Conservation (phyloP, 306 rosid species). For the Medicago lupulina region DNA sequence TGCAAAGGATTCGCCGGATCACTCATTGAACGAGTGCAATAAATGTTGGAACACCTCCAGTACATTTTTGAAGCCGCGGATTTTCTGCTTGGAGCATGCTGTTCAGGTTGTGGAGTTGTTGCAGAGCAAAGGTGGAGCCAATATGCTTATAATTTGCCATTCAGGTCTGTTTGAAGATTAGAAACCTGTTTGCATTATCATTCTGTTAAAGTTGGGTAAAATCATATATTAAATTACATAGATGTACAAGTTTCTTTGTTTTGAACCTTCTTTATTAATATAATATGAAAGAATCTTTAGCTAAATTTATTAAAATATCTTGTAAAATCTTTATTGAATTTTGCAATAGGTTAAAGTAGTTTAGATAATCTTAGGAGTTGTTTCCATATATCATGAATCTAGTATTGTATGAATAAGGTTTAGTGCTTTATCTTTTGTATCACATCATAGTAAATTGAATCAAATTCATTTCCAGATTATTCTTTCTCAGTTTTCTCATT, state of each 20-base stretch:
- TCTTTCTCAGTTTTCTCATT: background rate
- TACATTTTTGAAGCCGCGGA: slow-evolving; percentile 81
- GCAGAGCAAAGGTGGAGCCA: slow-evolving; percentile 87
- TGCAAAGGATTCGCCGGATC: slow-evolving; percentile 49
- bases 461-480: background rate
- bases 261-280: background rate
- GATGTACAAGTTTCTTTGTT: slow-evolving; percentile 27
- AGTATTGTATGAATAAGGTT: slow-evolving; percentile 5
- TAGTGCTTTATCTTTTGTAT: background rate
- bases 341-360: slow-evolving; percentile 2
- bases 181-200: slow-evolving; percentile 8
- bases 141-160: slow-evolving; percentile 90
- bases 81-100: slow-evolving; percentile 96
- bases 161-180: slow-evolving; percentile 67
- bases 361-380: slow-evolving; percentile 12
- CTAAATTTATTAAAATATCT: background rate
- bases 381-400: background rate
- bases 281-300: no score
- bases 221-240: slow-evolving; percentile 28
- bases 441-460: slow-evolving; percentile 25
- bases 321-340: slow-evolving; percentile 14
- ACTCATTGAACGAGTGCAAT: slow-evolving; percentile 47
- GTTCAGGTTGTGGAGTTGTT: slow-evolving; percentile 78
- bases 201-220: slow-evolving; percentile 2
- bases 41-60: slow-evolving; percentile 60